These are phyloP conservation scores for Sambucus nigra DNA, from an alignment of 129 eudicot genomes.

Conservation along the genomic window DNA sequence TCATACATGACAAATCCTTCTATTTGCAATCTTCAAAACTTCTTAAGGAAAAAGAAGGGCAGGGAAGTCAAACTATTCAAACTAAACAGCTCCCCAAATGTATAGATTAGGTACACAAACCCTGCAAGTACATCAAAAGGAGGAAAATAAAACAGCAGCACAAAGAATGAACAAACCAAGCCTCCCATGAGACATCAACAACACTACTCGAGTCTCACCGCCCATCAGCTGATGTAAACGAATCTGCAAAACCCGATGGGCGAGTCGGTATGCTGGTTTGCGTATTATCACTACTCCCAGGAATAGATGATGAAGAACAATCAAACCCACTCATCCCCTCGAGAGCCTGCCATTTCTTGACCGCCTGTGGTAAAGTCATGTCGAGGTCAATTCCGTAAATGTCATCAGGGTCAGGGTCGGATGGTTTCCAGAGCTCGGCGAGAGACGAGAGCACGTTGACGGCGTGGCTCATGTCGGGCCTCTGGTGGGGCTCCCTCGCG, in stretches of 20 bases:
- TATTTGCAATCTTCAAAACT: too few relatives aligned
- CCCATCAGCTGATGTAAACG: slow-evolving; percentile 52
- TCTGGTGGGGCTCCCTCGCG: slow-evolving; percentile 79
- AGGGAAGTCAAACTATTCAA: too few relatives aligned
- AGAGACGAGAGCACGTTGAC: slow-evolving; percentile 82
- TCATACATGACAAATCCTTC: too few relatives aligned
- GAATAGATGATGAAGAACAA: slow-evolving; percentile 43
- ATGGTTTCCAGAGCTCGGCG: slow-evolving; percentile 84
- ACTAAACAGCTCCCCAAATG: too few relatives aligned
- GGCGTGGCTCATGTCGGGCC: slow-evolving; percentile 92
- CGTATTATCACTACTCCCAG: slow-evolving; percentile 48
- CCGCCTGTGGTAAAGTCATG: slow-evolving; percentile 77
- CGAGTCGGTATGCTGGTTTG: slow-evolving; percentile 62
- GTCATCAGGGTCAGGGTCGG: slow-evolving; percentile 63
- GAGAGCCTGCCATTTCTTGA: slow-evolving; percentile 89
- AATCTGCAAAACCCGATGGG: slow-evolving; percentile 55
- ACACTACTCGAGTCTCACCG: slow-evolving; percentile 20
- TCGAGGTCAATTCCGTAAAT: slow-evolving; percentile 63
- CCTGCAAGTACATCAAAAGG: slow-evolving; percentile 6
- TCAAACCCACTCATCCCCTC: slow-evolving; percentile 63
- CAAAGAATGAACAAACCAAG: slow-evolving; percentile 47
- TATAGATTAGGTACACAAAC: too few relatives aligned
- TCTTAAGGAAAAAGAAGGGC: too few relatives aligned
- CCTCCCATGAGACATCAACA: slow-evolving; percentile 2
- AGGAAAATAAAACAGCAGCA: not conserved